Evolutionary conservation across 2,329 filamentous ascomycete species (phyloP).

Genomic region (Emergomyces africanus): DNA sequence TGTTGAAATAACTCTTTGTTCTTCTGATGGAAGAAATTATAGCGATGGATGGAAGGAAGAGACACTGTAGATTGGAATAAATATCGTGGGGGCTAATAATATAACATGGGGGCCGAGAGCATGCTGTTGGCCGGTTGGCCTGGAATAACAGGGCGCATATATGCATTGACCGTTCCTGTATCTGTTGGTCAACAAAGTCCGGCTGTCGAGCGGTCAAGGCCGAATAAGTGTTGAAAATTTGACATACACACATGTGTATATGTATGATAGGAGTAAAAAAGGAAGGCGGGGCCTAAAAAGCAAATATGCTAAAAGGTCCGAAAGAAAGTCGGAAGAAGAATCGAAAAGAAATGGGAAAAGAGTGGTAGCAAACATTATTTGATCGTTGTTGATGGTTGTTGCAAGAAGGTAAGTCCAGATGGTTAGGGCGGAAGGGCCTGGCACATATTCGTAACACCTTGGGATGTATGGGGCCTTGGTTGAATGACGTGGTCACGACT

Average conservation of each 20-base stretch:
- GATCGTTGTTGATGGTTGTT: background rate
- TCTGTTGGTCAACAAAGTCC: background rate
- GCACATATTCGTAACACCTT: slow-evolving; percentile 1
- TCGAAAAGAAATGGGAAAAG: background rate
- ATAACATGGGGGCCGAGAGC: background rate
- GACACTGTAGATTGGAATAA: background rate
- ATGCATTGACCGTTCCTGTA: background rate
- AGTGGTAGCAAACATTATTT: background rate
- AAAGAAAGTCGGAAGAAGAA: slow-evolving; percentile 1
- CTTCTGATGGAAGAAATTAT: background rate
- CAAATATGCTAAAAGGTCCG: slow-evolving; percentile 1
- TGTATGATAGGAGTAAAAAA: background rate
- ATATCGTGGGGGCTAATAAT: background rate
- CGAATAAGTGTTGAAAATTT: background rate
- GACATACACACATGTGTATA: background rate
- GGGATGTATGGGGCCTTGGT: background rate
- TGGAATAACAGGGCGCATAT: background rate
- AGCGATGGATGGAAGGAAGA: background rate
- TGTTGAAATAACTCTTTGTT: background rate
- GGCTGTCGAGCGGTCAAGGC: background rate
- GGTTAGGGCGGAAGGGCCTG: background rate
- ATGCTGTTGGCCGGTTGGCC: background rate
- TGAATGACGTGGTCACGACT: background rate
- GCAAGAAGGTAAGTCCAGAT: background rate
- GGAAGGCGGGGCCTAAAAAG: background rate